A percentile compares a stretch with the other conserved stretches of the same genome.
phyloP scores from a whole-genome alignment of 2,329 filamentous ascomycete species.

The Trichoderma afroharzianum region DNA sequence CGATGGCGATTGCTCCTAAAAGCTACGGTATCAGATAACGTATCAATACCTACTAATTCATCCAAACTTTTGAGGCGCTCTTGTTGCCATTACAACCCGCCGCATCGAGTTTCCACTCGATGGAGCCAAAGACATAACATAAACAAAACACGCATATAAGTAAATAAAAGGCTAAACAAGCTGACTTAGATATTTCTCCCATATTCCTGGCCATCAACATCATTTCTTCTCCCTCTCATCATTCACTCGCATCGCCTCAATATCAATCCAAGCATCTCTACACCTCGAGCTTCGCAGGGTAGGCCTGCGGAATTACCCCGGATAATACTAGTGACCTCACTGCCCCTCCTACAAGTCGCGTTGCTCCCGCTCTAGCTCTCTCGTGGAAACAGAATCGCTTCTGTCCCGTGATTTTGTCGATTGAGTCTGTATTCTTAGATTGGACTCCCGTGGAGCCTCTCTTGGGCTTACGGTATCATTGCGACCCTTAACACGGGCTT shows the following conservation, averaged over 20 bases:
- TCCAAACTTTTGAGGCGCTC: background rate
- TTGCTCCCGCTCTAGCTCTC: conserved; percentile 4
- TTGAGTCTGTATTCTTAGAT: background rate
- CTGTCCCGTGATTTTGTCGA: background rate
- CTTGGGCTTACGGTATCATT: conserved; percentile 11
- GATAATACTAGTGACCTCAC: conserved; percentile 17
- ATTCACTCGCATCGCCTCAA: background rate
- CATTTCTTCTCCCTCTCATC: background rate
- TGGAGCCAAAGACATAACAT: background rate
- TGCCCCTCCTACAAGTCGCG: conserved; percentile 17
- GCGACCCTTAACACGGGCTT: conserved; percentile 24
- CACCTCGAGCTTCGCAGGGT: conserved; percentile 6
- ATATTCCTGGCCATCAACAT: background rate
- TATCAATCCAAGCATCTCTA: background rate
- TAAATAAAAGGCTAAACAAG: background rate
- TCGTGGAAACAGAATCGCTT: background rate
- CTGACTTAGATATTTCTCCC: background rate
- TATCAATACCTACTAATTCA: background rate
- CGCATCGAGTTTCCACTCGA: background rate
- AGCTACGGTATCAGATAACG: background rate
- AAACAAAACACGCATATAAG: background rate
- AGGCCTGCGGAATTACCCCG: conserved; percentile 13
- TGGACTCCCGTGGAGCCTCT: conserved; percentile 17
- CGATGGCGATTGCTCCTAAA: background rate
- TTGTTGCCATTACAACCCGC: background rate